A percentile compares a stretch with the other conserved stretches of the same genome.
These are phyloP conservation scores for Ceratocystis huliohia DNA, from an alignment of 2,329 filamentous ascomycete genomes.

Conservation along the genomic window DNA sequence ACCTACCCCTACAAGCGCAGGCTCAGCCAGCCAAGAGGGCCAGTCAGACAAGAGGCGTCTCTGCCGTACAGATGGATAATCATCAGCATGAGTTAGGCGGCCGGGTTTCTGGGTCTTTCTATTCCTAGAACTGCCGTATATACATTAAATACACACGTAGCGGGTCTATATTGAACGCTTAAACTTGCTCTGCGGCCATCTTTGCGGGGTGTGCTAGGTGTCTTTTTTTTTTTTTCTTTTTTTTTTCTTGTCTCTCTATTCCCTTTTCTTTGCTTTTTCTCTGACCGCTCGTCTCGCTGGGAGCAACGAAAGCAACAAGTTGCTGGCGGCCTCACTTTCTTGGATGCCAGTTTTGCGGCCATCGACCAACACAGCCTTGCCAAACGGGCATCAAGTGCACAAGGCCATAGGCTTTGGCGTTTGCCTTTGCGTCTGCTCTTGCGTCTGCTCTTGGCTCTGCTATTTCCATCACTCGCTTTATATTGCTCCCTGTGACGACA, in stretches of 20 bases:
- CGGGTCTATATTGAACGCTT: too few relatives aligned
- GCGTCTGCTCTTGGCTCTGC: neutral
- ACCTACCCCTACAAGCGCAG: neutral
- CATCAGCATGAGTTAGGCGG: neutral
- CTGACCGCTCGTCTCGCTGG: too few relatives aligned
- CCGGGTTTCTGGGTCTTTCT: neutral
- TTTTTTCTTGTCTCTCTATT: too few relatives aligned
- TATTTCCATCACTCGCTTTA: neutral
- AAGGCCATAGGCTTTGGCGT: neutral
- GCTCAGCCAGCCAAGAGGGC: too few relatives aligned
- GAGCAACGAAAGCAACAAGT: too few relatives aligned
- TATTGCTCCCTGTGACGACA: neutral
- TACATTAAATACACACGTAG: neutral
- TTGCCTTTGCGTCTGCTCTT: neutral
- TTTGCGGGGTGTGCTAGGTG: too few relatives aligned
- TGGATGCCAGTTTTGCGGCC: too few relatives aligned
- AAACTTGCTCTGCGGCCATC: too few relatives aligned
- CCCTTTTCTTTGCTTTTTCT: too few relatives aligned
- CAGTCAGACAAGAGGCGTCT: neutral
- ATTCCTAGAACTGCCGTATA: neutral
- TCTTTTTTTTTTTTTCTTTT: too few relatives aligned
- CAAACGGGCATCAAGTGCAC: neutral
- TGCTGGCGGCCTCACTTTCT: too few relatives aligned
- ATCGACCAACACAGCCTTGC: too few relatives aligned
- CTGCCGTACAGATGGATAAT: neutral